Evolutionary conservation across 768 basidiomycete species (phyloP).

Genomic region (Termitomyces sp.): DNA sequence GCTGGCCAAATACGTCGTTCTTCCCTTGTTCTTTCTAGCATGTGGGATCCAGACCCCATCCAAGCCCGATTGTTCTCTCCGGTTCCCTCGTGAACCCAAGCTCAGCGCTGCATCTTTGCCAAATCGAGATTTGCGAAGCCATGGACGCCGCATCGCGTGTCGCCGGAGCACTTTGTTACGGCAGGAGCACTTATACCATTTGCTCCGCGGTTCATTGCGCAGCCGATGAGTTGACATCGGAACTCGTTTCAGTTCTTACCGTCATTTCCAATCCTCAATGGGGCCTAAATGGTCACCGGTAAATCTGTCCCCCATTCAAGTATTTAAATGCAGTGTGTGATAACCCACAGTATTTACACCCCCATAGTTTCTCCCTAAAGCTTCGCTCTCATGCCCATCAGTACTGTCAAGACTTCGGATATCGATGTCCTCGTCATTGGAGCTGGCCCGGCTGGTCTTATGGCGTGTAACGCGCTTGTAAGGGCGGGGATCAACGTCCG

Average conservation of each 20-base stretch:
- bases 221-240: too few species aligned
- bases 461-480: constrained; percentile 64
- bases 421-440: constrained; percentile 63
- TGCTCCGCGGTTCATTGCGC: neutral
- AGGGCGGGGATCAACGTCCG: constrained; percentile 54
- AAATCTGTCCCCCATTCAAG: neutral
- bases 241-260: too few species aligned
- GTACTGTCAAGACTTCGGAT: constrained; percentile 27
- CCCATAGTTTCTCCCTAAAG: too few species aligned
- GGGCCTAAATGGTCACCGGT: neutral
- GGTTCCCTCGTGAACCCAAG: constrained; percentile 13
- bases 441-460: constrained; percentile 59
- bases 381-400: constrained; percentile 18
- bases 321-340: neutral
- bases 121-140: neutral
- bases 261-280: neutral
- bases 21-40: neutral
- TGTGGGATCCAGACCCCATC: constrained; percentile 2
- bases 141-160: constrained; percentile 6
- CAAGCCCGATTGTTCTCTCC: neutral
- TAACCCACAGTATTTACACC: too few species aligned
- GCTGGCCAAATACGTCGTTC: too few species aligned
- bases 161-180: constrained; percentile 2
- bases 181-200: neutral
- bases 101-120: neutral